Base-by-base conservation (phyloP, 2,329 filamentous ascomycete species). In the Cladosporium colombiae region DNA sequence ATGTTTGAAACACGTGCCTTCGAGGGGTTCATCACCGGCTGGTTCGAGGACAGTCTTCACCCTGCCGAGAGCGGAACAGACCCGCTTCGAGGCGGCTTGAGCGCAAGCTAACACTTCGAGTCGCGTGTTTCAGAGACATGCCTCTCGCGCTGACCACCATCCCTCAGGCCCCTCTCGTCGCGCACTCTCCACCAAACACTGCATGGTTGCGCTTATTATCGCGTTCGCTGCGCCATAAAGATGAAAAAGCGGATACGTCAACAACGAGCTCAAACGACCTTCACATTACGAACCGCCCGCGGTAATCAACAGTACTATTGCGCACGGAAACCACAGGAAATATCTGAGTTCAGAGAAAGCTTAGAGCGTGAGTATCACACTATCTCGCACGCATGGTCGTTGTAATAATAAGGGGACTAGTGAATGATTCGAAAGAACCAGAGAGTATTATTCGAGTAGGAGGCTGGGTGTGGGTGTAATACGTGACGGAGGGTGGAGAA, bases 401-500 rank as follows among this genome's bases (percentile, higher is more conserved):
- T 58, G 21, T 58, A 40, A 58, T 58, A 21, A 58, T 18, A 25
- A 44, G 33, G 18, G 55, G 27, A 58, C 55, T 40, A 58, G 55
- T 58, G 55, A 58, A 29, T 14, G 13, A 13, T 58, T 58, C 55
- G 31, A 58, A n/a, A 58, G 55, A 58, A 44, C 55, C 55, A 14
- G 55, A 44, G 55, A 58, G 55, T 33, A n/a, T 58, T 58, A 40
- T 58, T 58, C 55, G 55, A 58, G 55, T 58, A 40, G 55, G 55
- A 33, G 55, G 35, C 55, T 58, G 55, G 55, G 55, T 58, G 55
- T 58, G 55, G 55, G 55, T 58, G 55, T 33, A 58, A 58, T 58
- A 58, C 31, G 31, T 58, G 5, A 58, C 55, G 33, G 55, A 58
- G 55, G 35, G 5, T 18, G 55, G 55, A 40, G 55, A 58, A 58